Evolutionary conservation across 208 protist species (phyloP), one percentile per base, ranked within the genome.

Genomic region (Zelonia costaricensis): DNA sequence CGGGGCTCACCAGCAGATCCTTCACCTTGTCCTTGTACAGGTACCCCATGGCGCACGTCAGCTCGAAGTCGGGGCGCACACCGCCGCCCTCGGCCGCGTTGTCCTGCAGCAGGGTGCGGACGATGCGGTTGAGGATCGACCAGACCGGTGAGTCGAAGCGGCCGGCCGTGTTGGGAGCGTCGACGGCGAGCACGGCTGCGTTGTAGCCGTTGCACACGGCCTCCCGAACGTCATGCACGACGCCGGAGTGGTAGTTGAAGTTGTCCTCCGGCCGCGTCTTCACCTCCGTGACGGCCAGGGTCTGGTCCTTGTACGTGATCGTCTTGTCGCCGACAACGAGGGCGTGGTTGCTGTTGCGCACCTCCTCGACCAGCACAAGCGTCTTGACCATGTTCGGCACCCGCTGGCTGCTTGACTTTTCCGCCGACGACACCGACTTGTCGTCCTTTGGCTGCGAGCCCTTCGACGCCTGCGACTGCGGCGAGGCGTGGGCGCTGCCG

Each of bases 121-220:
- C 80, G 30, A 89, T 65, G 47, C 81, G 82, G 44, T 75, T 82
- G 44, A 91, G 62, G 53, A 75, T 79, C 33, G 78, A 74, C 84
- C 84, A 91, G 10, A 89, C 84, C 10, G 82, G 82, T 0, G 87
- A 93, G 13, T 74, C 54, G 46, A 88, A 88, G 48, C 80, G 65
- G 27, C 55, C 47, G 1, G 65, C 60, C 2, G 81, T 72, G 69
- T 91, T 87, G 4, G 79, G 70, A 2, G 76, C 71, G 62, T 93
- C 87, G 36, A 76, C 64, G 16, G 82, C 84, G 6, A 93, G 68
- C 30, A 90, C 73, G 13, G 87, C 67, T 18, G 79, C 74, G 58
- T 91, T 91, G 67, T 74, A 85, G 22, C 87, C 84, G 18, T 66
- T 40, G 62, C 78, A 88, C n/a, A 83, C 81, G 13, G 69, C 56